A percentile compares a stretch with the other conserved stretches of the same genome.
Evolutionary conservation across 768 basidiomycete genomes (phyloP).

Genomic region (Kwoniella sp.): DNA sequence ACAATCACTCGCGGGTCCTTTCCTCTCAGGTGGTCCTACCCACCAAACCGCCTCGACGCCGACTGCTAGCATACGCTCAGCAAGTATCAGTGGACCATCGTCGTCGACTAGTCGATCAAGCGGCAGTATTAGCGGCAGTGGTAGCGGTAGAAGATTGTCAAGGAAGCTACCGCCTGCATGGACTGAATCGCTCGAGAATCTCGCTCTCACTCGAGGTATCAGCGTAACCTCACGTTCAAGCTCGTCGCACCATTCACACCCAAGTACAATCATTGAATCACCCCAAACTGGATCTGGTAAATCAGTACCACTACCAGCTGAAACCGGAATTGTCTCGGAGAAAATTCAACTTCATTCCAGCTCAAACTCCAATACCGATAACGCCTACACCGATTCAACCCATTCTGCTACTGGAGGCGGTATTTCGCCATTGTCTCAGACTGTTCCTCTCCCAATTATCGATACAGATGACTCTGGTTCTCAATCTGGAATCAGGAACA

Average conservation of each 20-base stretch:
- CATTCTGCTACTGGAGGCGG: not conserved
- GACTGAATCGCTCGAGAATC: conserved; percentile 43
- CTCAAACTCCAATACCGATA: not conserved
- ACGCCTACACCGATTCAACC: not conserved
- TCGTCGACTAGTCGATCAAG: not conserved
- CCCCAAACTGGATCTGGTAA: not conserved
- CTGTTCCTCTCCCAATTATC: conserved; percentile 11
- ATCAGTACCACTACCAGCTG: not conserved
- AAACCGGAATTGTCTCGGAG: conserved; percentile 1
- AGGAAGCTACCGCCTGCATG: conserved; percentile 38
- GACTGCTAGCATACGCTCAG: not conserved
- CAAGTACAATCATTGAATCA: not conserved
- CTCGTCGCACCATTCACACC: not conserved
- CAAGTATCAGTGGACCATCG: not conserved
- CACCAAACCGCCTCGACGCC: not conserved
- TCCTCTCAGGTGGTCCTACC: not conserved
- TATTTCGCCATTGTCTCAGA: conserved; percentile 21
- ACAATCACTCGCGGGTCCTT: not conserved
- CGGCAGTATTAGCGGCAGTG: too few species aligned
- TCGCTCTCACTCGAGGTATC: conserved; percentile 13
- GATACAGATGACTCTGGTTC: too few species aligned
- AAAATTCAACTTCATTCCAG: not conserved
- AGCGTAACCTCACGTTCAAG: not conserved
- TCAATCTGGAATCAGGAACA: conserved; percentile 10
- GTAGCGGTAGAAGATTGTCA: conserved; percentile 15